Conservation (phyloP, 2,329 filamentous ascomycete species). For the Pezicula neosporulosa region DNA sequence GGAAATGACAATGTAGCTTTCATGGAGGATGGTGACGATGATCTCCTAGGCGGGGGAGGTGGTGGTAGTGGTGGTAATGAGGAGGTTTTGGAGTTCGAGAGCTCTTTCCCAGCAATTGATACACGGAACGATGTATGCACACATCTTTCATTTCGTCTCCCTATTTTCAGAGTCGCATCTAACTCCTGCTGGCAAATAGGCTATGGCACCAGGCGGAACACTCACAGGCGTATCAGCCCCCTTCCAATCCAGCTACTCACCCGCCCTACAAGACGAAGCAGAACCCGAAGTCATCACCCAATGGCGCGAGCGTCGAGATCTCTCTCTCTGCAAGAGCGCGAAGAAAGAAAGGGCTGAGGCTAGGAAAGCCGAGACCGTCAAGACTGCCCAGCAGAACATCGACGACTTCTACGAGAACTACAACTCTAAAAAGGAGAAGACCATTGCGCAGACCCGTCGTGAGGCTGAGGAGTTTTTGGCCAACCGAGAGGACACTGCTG, state of each 20-base stretch:
- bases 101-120: slow-evolving; percentile 81
- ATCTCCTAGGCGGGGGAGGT: slow-evolving; percentile 66
- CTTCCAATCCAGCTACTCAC: slow-evolving; percentile 23
- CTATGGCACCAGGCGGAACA: slow-evolving; percentile 70
- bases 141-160: background rate
- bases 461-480: slow-evolving; percentile 92
- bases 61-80: slow-evolving; percentile 30
- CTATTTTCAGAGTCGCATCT: background rate
- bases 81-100: slow-evolving; percentile 63
- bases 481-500: slow-evolving; percentile 86
- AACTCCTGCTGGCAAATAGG: slow-evolving; percentile 38
- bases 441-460: slow-evolving; percentile 78
- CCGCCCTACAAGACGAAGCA: slow-evolving; percentile 58
- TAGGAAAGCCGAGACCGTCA: slow-evolving; percentile 81
- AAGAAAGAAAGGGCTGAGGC: slow-evolving; percentile 79
- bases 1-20: slow-evolving; percentile 66
- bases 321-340: slow-evolving; percentile 76
- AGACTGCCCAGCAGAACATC: slow-evolving; percentile 89
- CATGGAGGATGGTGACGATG: slow-evolving; percentile 63
- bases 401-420: slow-evolving; percentile 99
- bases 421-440: slow-evolving; percentile 97
- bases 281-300: slow-evolving; percentile 86
- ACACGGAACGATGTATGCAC: slow-evolving; percentile 61
- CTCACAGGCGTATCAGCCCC: slow-evolving; percentile 63
- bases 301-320: slow-evolving; percentile 89